A percentile compares a stretch with the other conserved stretches of the same genome.
Evolutionary conservation across 2,329 filamentous ascomycete species (phyloP).

Genomic region (Clonostachys chloroleuca): DNA sequence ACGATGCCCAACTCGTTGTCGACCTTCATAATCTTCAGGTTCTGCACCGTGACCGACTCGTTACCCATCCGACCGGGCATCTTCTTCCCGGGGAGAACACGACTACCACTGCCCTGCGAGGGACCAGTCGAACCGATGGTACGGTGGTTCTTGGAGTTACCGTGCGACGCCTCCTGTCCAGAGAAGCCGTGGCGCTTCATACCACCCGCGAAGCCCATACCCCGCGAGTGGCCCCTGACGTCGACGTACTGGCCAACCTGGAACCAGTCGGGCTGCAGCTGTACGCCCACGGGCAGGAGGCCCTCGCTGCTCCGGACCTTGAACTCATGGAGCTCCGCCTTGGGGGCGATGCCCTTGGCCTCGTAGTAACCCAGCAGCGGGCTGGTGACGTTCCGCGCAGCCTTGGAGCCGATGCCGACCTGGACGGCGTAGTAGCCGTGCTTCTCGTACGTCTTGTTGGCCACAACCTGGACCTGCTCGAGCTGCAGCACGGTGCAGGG

Average conservation of each 20-base stretch:
- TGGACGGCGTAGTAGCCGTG: constrained; percentile 96
- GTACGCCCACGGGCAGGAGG: constrained; percentile 69
- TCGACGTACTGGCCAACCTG: constrained; percentile 87
- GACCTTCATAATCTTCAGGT: constrained; percentile 82
- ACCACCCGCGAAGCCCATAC: constrained; percentile 92
- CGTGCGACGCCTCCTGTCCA: constrained; percentile 89
- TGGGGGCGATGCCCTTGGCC: constrained; percentile 74
- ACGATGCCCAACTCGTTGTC: constrained; percentile 85
- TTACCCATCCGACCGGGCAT: constrained; percentile 97
- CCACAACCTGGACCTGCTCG: constrained; percentile 85
- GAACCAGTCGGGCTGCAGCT: constrained; percentile 87
- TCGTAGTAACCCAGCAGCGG: constrained; percentile 87
- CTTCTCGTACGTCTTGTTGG: constrained; percentile 73
- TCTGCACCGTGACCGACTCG: constrained; percentile 84
- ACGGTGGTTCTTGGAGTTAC: constrained; percentile 91
- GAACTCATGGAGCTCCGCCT: constrained; percentile 83
- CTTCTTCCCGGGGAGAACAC: constrained; percentile 93
- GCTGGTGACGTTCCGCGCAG: constrained; percentile 71
- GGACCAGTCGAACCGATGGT: constrained; percentile 87
- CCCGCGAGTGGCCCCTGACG: constrained; percentile 71
- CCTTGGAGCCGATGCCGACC: constrained; percentile 73
- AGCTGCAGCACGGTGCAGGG: constrained; percentile 92
- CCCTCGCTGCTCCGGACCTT: constrained; percentile 71
- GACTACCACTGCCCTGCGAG: constrained; percentile 85
- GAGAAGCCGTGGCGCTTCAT: constrained; percentile 95